phyloP scores from a whole-genome alignment of 2,329 filamentous ascomycete species.

The Aspergillus sp. region DNA sequence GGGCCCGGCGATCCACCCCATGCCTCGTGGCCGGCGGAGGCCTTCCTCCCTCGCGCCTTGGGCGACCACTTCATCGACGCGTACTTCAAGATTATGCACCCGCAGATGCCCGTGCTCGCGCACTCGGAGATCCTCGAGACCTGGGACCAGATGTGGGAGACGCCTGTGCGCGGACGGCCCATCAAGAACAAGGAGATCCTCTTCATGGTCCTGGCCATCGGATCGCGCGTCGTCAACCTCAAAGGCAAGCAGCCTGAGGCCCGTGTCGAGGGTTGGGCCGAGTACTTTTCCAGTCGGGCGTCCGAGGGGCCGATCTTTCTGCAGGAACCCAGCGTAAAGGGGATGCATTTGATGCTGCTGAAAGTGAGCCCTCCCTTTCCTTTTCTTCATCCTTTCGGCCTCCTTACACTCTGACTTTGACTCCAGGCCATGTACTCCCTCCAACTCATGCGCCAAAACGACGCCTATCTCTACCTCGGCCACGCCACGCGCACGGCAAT shows the following conservation, averaged over 20 bases:
- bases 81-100: slow-evolving; percentile 13
- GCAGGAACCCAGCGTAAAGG: slow-evolving; percentile 9
- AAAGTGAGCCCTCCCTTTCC: slow-evolving; percentile 1
- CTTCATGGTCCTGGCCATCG: slow-evolving; percentile 15
- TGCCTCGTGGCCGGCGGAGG: slow-evolving; percentile 4
- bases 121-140: slow-evolving; percentile 9
- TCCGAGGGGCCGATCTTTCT: slow-evolving; percentile 11
- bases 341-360: slow-evolving; percentile 11
- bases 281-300: slow-evolving; percentile 10
- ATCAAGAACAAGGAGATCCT: slow-evolving; percentile 12
- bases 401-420: neutral
- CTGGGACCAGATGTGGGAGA: slow-evolving; percentile 14
- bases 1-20: slow-evolving; percentile 2
- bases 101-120: slow-evolving; percentile 12
- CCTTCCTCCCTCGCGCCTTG: slow-evolving; percentile 6
- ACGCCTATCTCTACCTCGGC: slow-evolving; percentile 14
- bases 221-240: slow-evolving; percentile 8
- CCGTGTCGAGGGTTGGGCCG: slow-evolving; percentile 10
- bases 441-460: slow-evolving; percentile 17
- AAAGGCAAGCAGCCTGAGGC: slow-evolving; percentile 6
- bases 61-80: slow-evolving; percentile 12
- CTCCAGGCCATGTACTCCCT: slow-evolving; percentile 15
- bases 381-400: neutral
- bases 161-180: slow-evolving; percentile 3
- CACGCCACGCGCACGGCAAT: slow-evolving; percentile 12